Base-by-base conservation (phyloP, 345 rosid species). In the Eucalyptus erythrocorys region DNA sequence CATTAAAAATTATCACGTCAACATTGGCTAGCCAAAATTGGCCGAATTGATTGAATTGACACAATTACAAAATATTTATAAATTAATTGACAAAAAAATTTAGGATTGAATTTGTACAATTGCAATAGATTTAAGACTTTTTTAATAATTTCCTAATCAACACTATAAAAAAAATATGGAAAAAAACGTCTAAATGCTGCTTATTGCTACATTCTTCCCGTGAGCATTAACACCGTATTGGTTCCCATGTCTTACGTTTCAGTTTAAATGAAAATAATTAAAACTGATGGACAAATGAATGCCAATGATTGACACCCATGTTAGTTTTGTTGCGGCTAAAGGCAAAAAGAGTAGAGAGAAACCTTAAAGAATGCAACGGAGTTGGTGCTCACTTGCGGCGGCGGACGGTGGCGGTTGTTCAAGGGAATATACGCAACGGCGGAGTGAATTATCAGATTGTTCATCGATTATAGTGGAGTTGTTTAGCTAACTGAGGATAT, bases 11-110 rank as follows among this genome's bases (percentile, higher is more conserved):
- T 51, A 1, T 1, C 1, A 51, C 2, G 4, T 51, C 0, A 3
- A 5, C 0, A 2, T 51, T 7, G 2, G 0, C 5, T 0, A 21
- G 2, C 10, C 0, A 51, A 51, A 51, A 1, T 21, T 51, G 4
- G 2, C 0, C 0, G 0, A 51, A 51, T 21, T 7, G 1, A 21
- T 0, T 8, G 1, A 51, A 51, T 51, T 21, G 0, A 21, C 0
- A 21, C 4, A 21, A 51, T 7, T 21, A 0, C 0, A 51, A 51
- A 51, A 21, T 51, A 0, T 51, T 51, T 51, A 51, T 0, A 8
- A 3, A 51, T 21, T 51, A 21, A 51, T 8, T 51, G 2, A 21
- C 22, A 51, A 51, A 8, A 51, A 7, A 21, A 51, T 1, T 51
- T 51, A 51, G 0, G 26, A 51, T 21, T 51, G 10, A 3, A 51